These are phyloP conservation scores for Debaryomycetaceae sp. DNA, from an alignment of 1,139 yeast genomes.

Conservation along the genomic window DNA sequence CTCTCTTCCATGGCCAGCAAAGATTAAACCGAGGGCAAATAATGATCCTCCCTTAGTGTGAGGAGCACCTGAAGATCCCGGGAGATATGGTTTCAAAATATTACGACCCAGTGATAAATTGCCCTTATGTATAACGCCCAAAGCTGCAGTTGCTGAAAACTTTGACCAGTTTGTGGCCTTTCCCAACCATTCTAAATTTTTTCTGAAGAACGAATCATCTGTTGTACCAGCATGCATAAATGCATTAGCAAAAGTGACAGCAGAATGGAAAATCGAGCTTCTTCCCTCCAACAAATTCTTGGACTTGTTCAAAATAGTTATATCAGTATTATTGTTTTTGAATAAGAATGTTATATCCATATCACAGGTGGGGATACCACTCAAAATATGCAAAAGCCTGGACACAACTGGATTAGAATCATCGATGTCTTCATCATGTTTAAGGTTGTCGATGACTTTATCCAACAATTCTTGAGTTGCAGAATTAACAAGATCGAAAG, in stretches of 20 bases:
- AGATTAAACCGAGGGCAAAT: slow-evolving; percentile 88
- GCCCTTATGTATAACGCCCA: slow-evolving; percentile 96
- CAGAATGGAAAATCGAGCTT: slow-evolving; percentile 91
- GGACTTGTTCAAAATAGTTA: slow-evolving; percentile 75
- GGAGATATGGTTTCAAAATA: slow-evolving; percentile 86
- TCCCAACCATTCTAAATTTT: slow-evolving; percentile 92
- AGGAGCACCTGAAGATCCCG: slow-evolving; percentile 75
- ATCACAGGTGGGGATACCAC: slow-evolving; percentile 95
- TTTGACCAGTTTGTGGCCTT: slow-evolving; percentile 98
- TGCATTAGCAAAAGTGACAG: slow-evolving; percentile 92
- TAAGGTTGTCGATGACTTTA: slow-evolving; percentile 48
- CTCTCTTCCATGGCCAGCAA: slow-evolving; percentile 95
- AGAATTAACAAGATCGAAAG: slow-evolving; percentile 87
- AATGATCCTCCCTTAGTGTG: slow-evolving; percentile 96
- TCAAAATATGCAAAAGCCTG: slow-evolving; percentile 64
- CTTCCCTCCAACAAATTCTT: slow-evolving; percentile 85
- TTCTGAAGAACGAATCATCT: slow-evolving; percentile 86
- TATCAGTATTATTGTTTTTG: slow-evolving; percentile 85
- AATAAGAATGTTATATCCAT: slow-evolving; percentile 83
- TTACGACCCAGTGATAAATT: slow-evolving; percentile 87
- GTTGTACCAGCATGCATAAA: slow-evolving; percentile 97
- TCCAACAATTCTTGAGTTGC: slow-evolving; percentile 91
- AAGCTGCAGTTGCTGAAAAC: slow-evolving; percentile 95
- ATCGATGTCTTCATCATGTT: slow-evolving; percentile 38
- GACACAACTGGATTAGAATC: slow-evolving; percentile 24